Evolutionary conservation across 495 filamentous ascomycete species (phyloP).

Genomic region (Cetradonia linearis): DNA sequence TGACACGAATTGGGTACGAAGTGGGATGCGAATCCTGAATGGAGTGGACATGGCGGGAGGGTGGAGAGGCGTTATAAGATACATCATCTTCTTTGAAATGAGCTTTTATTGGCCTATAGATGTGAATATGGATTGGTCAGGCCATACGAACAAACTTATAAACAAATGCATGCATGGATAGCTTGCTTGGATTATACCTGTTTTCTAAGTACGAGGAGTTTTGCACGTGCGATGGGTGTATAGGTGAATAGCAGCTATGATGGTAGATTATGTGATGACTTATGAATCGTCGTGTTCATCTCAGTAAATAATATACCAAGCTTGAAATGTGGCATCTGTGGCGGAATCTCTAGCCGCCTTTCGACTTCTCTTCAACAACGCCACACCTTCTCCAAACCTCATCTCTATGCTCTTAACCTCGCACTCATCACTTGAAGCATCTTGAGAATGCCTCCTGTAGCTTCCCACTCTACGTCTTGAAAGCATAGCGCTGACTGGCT

Average conservation of each 20-base stretch:
- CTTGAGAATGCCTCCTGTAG: constrained; percentile 23
- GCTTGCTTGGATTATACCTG: too few species aligned
- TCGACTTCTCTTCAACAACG: too few species aligned
- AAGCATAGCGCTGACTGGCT: not conserved
- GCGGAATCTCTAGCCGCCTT: too few species aligned
- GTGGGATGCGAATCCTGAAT: constrained; percentile 4
- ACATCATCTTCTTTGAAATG: constrained; percentile 4
- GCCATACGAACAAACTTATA: too few species aligned
- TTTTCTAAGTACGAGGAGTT: too few species aligned
- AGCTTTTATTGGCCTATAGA: constrained; percentile 2
- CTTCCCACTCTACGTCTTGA: not conserved
- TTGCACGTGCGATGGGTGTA: not conserved
- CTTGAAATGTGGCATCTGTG: too few species aligned
- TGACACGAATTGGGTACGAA: not conserved
- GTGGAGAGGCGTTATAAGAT: not conserved
- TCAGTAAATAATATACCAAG: too few species aligned
- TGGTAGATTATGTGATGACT: not conserved
- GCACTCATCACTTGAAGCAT: too few species aligned
- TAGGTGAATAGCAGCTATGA: not conserved
- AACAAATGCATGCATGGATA: constrained; percentile 1
- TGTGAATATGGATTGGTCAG: constrained; percentile 3
- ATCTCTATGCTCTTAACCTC: not conserved
- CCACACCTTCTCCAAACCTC: too few species aligned
- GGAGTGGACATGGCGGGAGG: not conserved
- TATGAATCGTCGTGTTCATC: not conserved